A percentile compares a stretch with the other conserved stretches of the same genome.
Evolutionary conservation across 2,329 filamentous ascomycete genomes (phyloP).

Genomic region (Neocucurbitaria cava): DNA sequence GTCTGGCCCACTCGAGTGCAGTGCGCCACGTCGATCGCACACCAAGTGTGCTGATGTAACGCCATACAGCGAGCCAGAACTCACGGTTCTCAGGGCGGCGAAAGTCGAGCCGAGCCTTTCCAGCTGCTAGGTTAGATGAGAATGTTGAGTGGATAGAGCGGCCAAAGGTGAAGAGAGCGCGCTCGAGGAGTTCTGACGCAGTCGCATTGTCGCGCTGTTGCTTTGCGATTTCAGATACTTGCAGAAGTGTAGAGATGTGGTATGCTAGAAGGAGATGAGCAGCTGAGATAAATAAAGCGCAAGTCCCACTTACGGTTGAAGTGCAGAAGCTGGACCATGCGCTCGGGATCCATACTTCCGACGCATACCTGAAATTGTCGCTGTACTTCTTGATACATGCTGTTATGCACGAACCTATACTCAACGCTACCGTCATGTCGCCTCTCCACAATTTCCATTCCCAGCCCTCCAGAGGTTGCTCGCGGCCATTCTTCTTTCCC

Average conservation of each 20-base stretch:
- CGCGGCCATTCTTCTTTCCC: slow-evolving; percentile 88
- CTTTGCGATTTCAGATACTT: slow-evolving; percentile 90
- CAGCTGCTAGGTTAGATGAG: slow-evolving; percentile 74
- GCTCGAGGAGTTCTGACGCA: slow-evolving; percentile 85
- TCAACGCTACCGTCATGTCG: slow-evolving; percentile 66
- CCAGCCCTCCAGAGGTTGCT: slow-evolving; percentile 78
- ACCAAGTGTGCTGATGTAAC: slow-evolving; percentile 84
- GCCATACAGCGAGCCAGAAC: slow-evolving; percentile 87
- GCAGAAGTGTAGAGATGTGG: slow-evolving; percentile 90
- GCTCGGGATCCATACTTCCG: slow-evolving; percentile 82
- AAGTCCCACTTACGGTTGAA: slow-evolving; percentile 61
- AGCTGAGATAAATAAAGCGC: background rate
- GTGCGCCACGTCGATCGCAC: slow-evolving; percentile 95
- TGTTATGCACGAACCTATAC: slow-evolving; percentile 80
- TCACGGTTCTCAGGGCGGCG: slow-evolving; percentile 85
- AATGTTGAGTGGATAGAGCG: slow-evolving; percentile 86
- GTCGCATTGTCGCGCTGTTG: slow-evolving; percentile 88
- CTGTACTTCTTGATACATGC: slow-evolving; percentile 76
- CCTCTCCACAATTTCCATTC: slow-evolving; percentile 74
- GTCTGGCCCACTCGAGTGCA: slow-evolving; percentile 90
- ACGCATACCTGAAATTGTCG: slow-evolving; percentile 78
- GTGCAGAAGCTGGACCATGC: slow-evolving; percentile 77
- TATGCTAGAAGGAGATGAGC: slow-evolving; percentile 65
- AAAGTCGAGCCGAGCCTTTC: slow-evolving; percentile 83
- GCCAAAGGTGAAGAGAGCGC: slow-evolving; percentile 93